A percentile compares a stretch with the other conserved stretches of the same genome.
These are phyloP conservation scores for Adansonia grandidieri DNA, from an alignment of 441 rosid species.

Conservation along the genomic window DNA sequence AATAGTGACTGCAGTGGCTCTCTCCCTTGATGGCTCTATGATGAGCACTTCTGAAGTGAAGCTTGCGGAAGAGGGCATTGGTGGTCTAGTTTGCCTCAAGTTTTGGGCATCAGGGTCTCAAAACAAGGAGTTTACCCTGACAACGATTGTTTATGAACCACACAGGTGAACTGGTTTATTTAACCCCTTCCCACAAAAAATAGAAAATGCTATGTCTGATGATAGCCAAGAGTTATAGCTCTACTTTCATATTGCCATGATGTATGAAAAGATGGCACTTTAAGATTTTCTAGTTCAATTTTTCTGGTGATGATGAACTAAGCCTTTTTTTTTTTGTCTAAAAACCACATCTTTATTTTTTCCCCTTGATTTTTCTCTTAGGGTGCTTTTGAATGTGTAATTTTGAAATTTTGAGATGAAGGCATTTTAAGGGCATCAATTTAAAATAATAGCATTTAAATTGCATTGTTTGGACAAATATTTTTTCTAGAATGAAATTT, in stretches of 20 bases:
- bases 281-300: not conserved
- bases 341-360: not conserved
- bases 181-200: not conserved
- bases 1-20: conserved; percentile 69
- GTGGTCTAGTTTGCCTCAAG: conserved; percentile 87
- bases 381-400: not conserved
- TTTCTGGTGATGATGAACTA: not conserved
- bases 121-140: conserved; percentile 67
- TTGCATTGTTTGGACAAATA: not conserved
- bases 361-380: not conserved
- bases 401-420: not conserved
- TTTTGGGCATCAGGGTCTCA: conserved; percentile 72
- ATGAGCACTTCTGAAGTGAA: conserved; percentile 87
- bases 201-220: not conserved
- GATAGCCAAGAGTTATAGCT: not conserved
- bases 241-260: not conserved
- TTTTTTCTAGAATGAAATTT: not conserved
- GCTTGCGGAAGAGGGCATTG: conserved; percentile 89
- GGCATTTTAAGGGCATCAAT: not conserved
- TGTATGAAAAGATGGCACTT: not conserved
- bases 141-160: conserved; percentile 90
- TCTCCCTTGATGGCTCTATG: conserved; percentile 81
- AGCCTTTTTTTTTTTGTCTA: not conserved
- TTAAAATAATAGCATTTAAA: not conserved
- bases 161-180: conserved; percentile 59